Base-by-base conservation (phyloP, 352 stramenopile species). In the Globisporangium nodosum region DNA sequence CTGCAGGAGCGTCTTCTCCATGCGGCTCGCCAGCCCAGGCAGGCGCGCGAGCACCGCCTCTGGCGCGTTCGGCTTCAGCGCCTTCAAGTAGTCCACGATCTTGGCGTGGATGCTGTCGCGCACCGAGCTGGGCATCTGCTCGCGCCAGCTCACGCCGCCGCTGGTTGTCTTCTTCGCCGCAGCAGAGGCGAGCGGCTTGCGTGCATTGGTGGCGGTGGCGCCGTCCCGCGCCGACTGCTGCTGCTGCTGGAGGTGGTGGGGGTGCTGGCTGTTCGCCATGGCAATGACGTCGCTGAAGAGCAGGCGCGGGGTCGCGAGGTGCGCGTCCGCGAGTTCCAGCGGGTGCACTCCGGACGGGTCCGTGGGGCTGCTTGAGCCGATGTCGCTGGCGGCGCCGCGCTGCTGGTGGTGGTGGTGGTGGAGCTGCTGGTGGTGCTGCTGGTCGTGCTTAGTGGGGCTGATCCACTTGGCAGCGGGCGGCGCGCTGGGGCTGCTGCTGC, bases 1-100 rank as follows among this genome's bases (percentile, higher is more conserved):
- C 51, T 77, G 81, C 64, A 98, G 98, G 31, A 99, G 78, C 49
- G 86, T 87, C 64, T 98, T 93, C 61, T 99, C 96, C 68, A 99
- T 88, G 50, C 96, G 83, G 54, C 96, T 94, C 3, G 96, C 96
- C 81, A 99, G 96, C 39, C 96, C 88, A 2, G 96, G 95, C 27
- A 99, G 69, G 47, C 97, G 97, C 48, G 96, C 82, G 46, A 98
- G 73, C 86, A 97, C 97, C 70, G 97, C 96, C 47, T 92, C 69
- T 7, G 94, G 91, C 16, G 96, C 96, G 65, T 99, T 96, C 24
- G 96, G 96, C 64, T 98, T 98, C 53, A 97, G 76, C 56, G 90
- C 73, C 58, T 89, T 82, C 57, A 99, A 67, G 6, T 98, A 84
- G 50, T 94, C 80, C 18, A 97, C 92, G 68, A 97, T 98, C 56